Evolutionary conservation across 495 filamentous ascomycete genomes (phyloP), one percentile per base, ranked within the genome.

Genomic region (Chaetomium tenue): DNA sequence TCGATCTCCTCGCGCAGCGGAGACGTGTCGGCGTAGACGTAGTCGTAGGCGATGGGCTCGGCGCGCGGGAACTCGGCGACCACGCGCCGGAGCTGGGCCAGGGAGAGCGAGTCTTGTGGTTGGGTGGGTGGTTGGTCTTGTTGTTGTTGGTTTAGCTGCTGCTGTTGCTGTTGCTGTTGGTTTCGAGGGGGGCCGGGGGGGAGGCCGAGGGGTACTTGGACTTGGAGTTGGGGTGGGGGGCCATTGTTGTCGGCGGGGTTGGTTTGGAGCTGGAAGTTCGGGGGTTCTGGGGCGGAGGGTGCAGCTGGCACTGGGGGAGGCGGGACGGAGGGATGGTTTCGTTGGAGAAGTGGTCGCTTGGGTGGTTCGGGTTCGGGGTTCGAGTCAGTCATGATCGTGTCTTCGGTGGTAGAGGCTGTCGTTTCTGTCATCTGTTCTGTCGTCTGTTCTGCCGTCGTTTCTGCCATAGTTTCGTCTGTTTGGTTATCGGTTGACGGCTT

Each of bases 31-130:
- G 85, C 80, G 78, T 98, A 98, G 70, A 86, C 84, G 74, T 94
- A 98, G 56, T 93, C 91, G 79, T 98, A 98, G n/a, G 91, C 91
- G 53, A 87, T 86, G 61, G 90, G 84, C 73, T 97, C 89, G 55
- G 70, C 72, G 70, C 84, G 87, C 1, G 91, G 91, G 70, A 96
- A 87, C 57, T 95, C 89, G 59, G 87, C 87, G 3, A 96, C 90
- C 25, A 98, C 82, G 60, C 84, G 85, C 63, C 84, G 85, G 61
- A 98, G 79, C 76, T 98, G 91, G 63, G 87, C 83, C 51, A 96
- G 79, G 55, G 89, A 96, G 52, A 96, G 81, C 18, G 91, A 96
- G 74, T 94, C 91, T 25, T 86, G 79, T 3, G 85, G 55, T 39
- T 55, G 60, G 16, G 13, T 23, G 3, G 52, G 28, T 3, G 55